A percentile compares a stretch with the other conserved stretches of the same genome.
These are phyloP conservation scores for Quambalaria eucalypti DNA, from an alignment of 1,284 basidiomycete genomes.

Conservation along the genomic window DNA sequence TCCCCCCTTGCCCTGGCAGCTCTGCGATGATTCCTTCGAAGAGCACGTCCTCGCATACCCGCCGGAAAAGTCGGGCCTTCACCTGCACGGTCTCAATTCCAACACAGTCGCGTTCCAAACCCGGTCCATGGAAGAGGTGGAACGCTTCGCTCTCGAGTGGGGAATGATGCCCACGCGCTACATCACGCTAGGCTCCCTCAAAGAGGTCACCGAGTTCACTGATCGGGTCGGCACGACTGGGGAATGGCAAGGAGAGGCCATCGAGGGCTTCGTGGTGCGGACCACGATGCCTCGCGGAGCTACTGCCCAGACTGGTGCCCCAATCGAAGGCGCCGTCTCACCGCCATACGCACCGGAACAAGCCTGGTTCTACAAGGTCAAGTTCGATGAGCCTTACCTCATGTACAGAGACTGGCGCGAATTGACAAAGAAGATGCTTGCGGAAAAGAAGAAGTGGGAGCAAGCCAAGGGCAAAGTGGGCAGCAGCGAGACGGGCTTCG, in stretches of 20 bases:
- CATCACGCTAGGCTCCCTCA: conserved; percentile 57
- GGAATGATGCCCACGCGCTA: conserved; percentile 79
- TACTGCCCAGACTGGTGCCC: conserved; percentile 46
- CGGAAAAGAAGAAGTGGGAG: conserved; percentile 23
- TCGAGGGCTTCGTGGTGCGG: conserved; percentile 92
- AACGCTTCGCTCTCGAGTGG: conserved; percentile 70
- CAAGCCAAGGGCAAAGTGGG: background rate
- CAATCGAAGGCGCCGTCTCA: conserved; percentile 19
- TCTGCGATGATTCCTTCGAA: conserved; percentile 95
- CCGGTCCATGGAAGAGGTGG: conserved; percentile 54
- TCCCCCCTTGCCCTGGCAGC: conserved; percentile 52
- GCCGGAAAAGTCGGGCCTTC: conserved; percentile 73
- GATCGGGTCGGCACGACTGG: conserved; percentile 60
- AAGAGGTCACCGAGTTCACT: conserved; percentile 66
- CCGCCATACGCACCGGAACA: conserved; percentile 55
- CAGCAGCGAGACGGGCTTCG: too few species aligned
- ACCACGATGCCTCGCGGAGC: conserved; percentile 33
- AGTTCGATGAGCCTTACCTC: conserved; percentile 97
- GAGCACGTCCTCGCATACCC: conserved; percentile 88
- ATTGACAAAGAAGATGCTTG: conserved; percentile 61
- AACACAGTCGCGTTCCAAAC: conserved; percentile 67
- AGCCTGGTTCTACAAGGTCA: conserved; percentile 98
- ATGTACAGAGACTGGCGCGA: conserved; percentile 98
- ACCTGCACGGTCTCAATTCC: conserved; percentile 74
- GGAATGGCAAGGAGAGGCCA: conserved; percentile 70